phyloP scores from a whole-genome alignment of 371 early-diverging fungal species.

The Mortierella sp. region DNA sequence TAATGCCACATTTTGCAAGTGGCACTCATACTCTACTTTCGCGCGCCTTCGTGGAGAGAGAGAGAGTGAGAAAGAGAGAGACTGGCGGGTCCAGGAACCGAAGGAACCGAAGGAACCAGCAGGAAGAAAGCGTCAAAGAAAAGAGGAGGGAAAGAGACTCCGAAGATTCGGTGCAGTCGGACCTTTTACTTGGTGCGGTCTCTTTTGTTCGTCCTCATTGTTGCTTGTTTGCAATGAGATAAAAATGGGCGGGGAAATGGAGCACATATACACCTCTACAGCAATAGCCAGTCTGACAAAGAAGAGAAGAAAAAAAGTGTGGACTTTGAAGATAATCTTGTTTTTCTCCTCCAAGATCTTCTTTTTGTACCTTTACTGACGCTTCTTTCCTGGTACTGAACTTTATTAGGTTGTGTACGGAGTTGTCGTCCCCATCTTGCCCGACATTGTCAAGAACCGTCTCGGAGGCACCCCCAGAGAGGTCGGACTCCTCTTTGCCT shows the following conservation, averaged over 20 bases:
- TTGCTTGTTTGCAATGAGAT: neutral
- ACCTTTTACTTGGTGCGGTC: neutral
- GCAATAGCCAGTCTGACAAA: neutral
- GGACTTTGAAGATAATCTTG: constrained; percentile 24
- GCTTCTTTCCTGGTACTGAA: constrained; percentile 18
- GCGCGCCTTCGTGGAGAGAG: neutral
- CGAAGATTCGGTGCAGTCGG: constrained; percentile 11
- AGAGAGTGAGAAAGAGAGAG: too few species aligned
- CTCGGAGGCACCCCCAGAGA: constrained; percentile 73
- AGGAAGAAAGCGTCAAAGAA: neutral
- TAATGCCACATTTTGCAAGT: neutral
- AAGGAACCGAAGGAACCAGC: neutral
- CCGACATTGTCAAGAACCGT: constrained; percentile 77
- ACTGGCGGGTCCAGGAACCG: neutral
- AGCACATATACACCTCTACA: too few species aligned
- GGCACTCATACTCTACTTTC: neutral
- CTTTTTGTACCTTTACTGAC: neutral
- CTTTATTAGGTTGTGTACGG: constrained; percentile 82
- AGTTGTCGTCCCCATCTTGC: constrained; percentile 88
- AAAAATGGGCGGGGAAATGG: neutral
- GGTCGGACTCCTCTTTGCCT: constrained; percentile 87
- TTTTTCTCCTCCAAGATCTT: constrained; percentile 3
- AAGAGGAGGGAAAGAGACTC: neutral
- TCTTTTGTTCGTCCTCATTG: neutral
- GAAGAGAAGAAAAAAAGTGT: neutral